Conservation (phyloP, 225 moss, liverwort and hornwort genomes). For the Climacium dendroides region DNA sequence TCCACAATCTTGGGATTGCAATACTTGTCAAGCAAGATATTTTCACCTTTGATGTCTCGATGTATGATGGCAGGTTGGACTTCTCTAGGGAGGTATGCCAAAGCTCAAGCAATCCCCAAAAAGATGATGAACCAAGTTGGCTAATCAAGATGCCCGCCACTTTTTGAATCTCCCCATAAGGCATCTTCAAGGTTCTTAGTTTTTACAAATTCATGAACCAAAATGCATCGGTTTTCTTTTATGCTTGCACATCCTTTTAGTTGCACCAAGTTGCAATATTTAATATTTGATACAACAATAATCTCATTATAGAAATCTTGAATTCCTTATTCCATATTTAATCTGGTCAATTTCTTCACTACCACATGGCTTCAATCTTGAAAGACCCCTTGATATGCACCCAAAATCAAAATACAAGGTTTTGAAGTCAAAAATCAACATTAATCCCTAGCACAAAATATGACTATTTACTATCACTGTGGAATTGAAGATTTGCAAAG, state of each 20-base stretch:
- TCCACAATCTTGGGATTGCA: neutral
- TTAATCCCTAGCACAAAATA: fast-evolving
- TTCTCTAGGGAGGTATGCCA: neutral
- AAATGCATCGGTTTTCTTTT: neutral
- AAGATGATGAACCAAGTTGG: neutral
- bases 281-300: neutral
- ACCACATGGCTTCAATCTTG: neutral
- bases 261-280: neutral
- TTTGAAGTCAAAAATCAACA: neutral
- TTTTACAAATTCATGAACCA: neutral
- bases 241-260: neutral
- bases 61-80: neutral
- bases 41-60: neutral
- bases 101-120: neutral
- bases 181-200: neutral
- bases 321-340: neutral
- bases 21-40: neutral
- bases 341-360: neutral
- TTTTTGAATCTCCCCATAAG: neutral
- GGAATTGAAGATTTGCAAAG: neutral
- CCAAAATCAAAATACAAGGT: neutral
- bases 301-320: neutral
- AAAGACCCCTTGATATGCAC: neutral
- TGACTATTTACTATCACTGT: no score
- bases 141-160: fast-evolving